A percentile compares a stretch with the other conserved stretches of the same genome.
Evolutionary conservation across 192 early-diverging fungal genomes (phyloP).

Genomic region (Coemansia sp.): DNA sequence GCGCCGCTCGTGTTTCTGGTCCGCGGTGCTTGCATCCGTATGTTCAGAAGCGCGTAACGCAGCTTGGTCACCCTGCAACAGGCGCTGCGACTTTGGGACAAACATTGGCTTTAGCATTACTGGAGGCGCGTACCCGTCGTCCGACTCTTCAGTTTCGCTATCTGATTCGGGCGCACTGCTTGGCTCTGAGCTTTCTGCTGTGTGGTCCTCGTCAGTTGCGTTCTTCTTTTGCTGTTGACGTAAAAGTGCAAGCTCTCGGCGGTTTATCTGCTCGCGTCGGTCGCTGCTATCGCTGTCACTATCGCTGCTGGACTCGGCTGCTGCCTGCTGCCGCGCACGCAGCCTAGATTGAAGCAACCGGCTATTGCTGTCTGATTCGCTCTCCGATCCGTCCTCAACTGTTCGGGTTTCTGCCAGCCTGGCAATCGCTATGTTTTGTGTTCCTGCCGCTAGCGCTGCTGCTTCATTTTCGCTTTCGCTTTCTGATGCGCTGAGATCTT

Average conservation of each 20-base stretch:
- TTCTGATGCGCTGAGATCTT: constrained; percentile 35
- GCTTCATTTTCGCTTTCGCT: constrained; percentile 14
- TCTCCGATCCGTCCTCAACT: not conserved
- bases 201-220: not conserved
- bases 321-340: constrained; percentile 18
- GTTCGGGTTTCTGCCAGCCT: not conserved
- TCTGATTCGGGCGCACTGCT: not conserved
- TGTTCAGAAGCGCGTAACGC: constrained; percentile 38
- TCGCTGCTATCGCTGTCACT: constrained; percentile 2
- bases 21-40: constrained; percentile 56
- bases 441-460: not conserved
- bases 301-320: constrained; percentile 1
- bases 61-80: not conserved
- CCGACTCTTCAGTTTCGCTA: constrained; percentile 3
- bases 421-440: constrained; percentile 5
- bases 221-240: not conserved
- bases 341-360: constrained; percentile 26
- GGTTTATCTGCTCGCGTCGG: not conserved
- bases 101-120: constrained; percentile 87
- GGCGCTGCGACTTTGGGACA: constrained; percentile 74
- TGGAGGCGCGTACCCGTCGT: constrained; percentile 14
- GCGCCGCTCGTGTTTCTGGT: constrained; percentile 56
- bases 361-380: constrained; percentile 9
- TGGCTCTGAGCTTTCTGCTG: not conserved
- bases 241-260: not conserved